These are phyloP conservation scores for Ophiocordyceps polyrhachis-furcata DNA, from an alignment of 2,329 filamentous ascomycete genomes.

Conservation along the genomic window DNA sequence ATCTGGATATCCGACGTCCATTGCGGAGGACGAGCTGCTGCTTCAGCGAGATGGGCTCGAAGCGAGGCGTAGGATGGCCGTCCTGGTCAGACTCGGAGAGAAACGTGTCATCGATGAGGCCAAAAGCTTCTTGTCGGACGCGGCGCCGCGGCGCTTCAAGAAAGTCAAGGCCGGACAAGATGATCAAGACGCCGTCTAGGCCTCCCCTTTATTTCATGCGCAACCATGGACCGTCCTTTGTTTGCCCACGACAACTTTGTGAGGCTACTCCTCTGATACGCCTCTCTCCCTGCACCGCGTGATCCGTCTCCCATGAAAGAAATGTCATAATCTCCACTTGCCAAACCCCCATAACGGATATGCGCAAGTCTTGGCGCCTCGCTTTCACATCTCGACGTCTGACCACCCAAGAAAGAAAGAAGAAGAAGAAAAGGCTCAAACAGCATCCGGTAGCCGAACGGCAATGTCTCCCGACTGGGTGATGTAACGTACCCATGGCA, in stretches of 20 bases:
- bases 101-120: conserved; percentile 45
- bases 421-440: conserved; percentile 26
- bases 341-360: too few relatives aligned
- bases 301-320: too few relatives aligned
- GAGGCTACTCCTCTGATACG: too few relatives aligned
- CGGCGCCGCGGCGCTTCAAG: not conserved
- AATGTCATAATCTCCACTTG: too few relatives aligned
- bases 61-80: conserved; percentile 36
- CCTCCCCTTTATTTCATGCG: not conserved
- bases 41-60: conserved; percentile 12
- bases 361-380: too few relatives aligned
- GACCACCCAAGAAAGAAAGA: not conserved
- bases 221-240: too few relatives aligned
- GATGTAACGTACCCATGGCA: conserved; percentile 97
- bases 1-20: conserved; percentile 22
- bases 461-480: conserved; percentile 96
- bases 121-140: conserved; percentile 15
- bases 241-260: too few relatives aligned
- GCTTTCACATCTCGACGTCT: too few relatives aligned
- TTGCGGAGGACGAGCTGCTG: conserved; percentile 20
- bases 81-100: conserved; percentile 51
- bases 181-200: not conserved
- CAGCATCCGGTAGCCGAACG: conserved; percentile 79
- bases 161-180: not conserved
- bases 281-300: too few relatives aligned